phyloP scores from a whole-genome alignment of 805 yeast species.

The Yamadazyma paraphyllophila region DNA sequence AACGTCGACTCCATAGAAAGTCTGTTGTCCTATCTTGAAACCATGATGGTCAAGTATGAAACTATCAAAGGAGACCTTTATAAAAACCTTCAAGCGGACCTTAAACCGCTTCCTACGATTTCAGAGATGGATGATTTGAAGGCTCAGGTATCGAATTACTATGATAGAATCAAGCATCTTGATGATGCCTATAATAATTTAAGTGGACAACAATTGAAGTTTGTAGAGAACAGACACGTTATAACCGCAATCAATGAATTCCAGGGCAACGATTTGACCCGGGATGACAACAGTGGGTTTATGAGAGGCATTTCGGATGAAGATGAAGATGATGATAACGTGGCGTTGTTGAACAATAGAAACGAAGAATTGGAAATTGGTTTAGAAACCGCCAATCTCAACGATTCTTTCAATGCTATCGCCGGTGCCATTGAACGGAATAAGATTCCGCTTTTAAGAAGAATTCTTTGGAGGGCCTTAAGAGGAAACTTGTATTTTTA shows the following conservation, averaged over 20 bases:
- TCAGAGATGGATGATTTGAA: slow-evolving; percentile 36
- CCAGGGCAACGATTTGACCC: slow-evolving; percentile 17
- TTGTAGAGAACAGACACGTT: slow-evolving; percentile 37
- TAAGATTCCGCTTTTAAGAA: slow-evolving; percentile 36
- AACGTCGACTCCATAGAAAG: slow-evolving; percentile 32
- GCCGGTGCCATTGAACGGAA: slow-evolving; percentile 36
- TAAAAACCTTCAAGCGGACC: slow-evolving; percentile 46
- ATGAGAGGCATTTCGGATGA: neutral
- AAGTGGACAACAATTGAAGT: slow-evolving; percentile 21
- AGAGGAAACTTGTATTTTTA: slow-evolving; percentile 42
- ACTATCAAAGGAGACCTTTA: slow-evolving; percentile 25
- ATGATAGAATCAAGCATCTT: slow-evolving; percentile 35
- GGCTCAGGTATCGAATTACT: slow-evolving; percentile 22
- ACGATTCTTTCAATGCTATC: slow-evolving; percentile 29
- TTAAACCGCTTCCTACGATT: slow-evolving; percentile 45
- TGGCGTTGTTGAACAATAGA: slow-evolving; percentile 16
- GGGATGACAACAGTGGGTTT: slow-evolving; percentile 7
- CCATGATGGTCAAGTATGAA: slow-evolving; percentile 30
- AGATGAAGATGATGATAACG: slow-evolving; percentile 23
- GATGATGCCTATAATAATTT: slow-evolving; percentile 32
- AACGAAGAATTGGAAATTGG: slow-evolving; percentile 23
- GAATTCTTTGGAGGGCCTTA: slow-evolving; percentile 42
- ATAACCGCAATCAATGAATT: slow-evolving; percentile 31
- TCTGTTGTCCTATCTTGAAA: slow-evolving; percentile 26
- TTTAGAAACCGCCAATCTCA: slow-evolving; percentile 18